Evolutionary conservation across 1,284 basidiomycete species (phyloP).

Genomic region (Xanthoconium separans): DNA sequence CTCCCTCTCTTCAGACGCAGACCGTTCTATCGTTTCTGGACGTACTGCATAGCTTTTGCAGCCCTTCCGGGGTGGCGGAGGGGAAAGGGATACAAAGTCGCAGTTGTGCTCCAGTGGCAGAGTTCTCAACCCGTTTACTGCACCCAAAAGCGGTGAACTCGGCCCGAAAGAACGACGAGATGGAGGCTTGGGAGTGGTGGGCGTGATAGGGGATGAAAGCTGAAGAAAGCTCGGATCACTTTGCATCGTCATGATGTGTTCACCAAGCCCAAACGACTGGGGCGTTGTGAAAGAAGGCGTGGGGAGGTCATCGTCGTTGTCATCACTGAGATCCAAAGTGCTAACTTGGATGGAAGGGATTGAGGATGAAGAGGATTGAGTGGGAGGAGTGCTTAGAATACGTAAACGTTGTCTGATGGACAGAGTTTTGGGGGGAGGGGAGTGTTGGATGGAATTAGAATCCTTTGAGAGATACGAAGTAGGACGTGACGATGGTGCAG

Average conservation of each 20-base stretch:
- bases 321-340: slow-evolving; percentile 29
- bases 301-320: slow-evolving; percentile 19
- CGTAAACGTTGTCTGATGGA: slow-evolving; percentile 61
- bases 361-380: slow-evolving; percentile 5
- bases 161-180: slow-evolving; percentile 9
- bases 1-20: slow-evolving; percentile 10
- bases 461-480: slow-evolving; percentile 14
- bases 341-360: slow-evolving; percentile 22
- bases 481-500: slow-evolving; percentile 43
- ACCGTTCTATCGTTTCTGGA: slow-evolving; percentile 14
- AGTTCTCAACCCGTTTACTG: too few species aligned
- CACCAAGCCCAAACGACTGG: slow-evolving; percentile 49
- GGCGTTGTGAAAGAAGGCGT: slow-evolving; percentile 34
- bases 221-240: slow-evolving; percentile 61
- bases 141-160: background rate
- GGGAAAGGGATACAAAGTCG: slow-evolving; percentile 31
- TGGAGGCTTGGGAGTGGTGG: slow-evolving; percentile 33
- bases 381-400: slow-evolving; percentile 45
- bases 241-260: slow-evolving; percentile 53
- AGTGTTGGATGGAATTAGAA: slow-evolving; percentile 14
- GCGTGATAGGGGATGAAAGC: slow-evolving; percentile 45
- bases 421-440: slow-evolving; percentile 35
- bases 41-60: slow-evolving; percentile 20
- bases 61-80: slow-evolving; percentile 29
- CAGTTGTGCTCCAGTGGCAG: slow-evolving; percentile 10